Conservation (phyloP, 192 early-diverging fungal species). For the Rhizophagus clarus region DNA sequence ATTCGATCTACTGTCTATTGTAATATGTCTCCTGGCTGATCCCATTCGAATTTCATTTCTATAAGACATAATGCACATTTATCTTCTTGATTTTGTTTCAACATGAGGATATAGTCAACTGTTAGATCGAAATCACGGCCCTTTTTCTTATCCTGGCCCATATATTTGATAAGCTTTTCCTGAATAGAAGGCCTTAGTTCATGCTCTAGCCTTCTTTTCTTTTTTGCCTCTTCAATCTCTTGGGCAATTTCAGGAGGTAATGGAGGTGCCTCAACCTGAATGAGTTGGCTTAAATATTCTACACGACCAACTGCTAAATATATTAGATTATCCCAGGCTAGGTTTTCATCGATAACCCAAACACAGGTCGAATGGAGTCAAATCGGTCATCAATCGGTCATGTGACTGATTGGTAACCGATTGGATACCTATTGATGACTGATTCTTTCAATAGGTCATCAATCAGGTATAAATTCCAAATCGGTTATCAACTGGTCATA, state of each 20-base stretch:
- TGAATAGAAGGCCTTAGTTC: background rate
- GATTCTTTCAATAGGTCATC: too few species aligned
- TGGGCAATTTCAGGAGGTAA: conserved; percentile 26
- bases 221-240: conserved; percentile 3
- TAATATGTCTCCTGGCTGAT: background rate
- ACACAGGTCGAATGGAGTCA: too few species aligned
- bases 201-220: conserved; percentile 1
- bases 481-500: too few species aligned
- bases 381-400: too few species aligned
- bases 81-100: conserved; percentile 25
- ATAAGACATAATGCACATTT: conserved; percentile 22
- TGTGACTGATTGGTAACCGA: too few species aligned
- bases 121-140: conserved; percentile 21
- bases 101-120: conserved; percentile 24
- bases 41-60: conserved; percentile 14
- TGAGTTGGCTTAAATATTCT: conserved; percentile 27
- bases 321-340: conserved; percentile 18
- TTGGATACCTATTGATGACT: too few species aligned
- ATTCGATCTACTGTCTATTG: conserved; percentile 19
- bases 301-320: conserved; percentile 27
- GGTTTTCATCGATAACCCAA: conserved; percentile 30
- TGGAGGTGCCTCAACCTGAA: background rate
- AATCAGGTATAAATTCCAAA: too few species aligned
- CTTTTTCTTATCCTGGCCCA: conserved; percentile 13
- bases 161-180: conserved; percentile 28